Evolutionary conservation across 1,284 basidiomycete genomes (phyloP).

Genomic region (Fomitopsis betulina): DNA sequence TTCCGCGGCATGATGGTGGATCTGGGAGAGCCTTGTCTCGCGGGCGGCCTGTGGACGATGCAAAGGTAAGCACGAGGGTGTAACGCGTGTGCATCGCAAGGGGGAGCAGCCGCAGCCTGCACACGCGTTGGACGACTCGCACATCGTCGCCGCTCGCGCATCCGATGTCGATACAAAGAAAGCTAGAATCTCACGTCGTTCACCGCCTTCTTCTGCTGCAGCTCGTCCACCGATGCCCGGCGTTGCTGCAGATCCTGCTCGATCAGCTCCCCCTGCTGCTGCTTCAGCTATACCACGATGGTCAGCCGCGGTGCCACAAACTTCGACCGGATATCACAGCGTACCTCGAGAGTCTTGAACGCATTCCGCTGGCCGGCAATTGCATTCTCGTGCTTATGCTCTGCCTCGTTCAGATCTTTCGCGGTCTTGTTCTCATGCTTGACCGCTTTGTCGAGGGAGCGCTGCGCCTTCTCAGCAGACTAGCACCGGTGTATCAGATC

Average conservation of each 20-base stretch:
- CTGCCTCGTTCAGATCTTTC: conserved; percentile 42
- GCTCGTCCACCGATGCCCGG: conserved; percentile 20
- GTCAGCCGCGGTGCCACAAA: not conserved
- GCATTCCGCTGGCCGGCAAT: conserved; percentile 37
- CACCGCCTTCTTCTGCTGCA: conserved; percentile 24
- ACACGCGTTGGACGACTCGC: not conserved
- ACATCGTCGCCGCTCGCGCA: not conserved
- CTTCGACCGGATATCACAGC: conserved; percentile 10
- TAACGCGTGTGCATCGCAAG: too few species aligned
- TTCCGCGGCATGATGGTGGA: conserved; percentile 23
- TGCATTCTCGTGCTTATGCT: conserved; percentile 45
- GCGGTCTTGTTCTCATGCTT: conserved; percentile 42
- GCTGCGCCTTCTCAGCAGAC: conserved; percentile 40
- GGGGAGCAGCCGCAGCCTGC: not conserved
- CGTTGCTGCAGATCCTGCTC: conserved; percentile 24
- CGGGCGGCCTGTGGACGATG: conserved; percentile 19
- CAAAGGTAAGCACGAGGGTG: not conserved
- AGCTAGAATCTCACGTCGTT: conserved; percentile 23
- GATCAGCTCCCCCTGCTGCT: conserved; percentile 23
- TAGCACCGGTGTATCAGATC: conserved; percentile 17
- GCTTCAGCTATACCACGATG: conserved; percentile 17
- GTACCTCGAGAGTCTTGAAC: conserved; percentile 40
- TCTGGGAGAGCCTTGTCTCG: conserved; percentile 24
- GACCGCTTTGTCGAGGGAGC: conserved; percentile 41
- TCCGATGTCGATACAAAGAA: not conserved